phyloP scores from a whole-genome alignment of 2,329 filamentous ascomycete species.

The Metarhizium sp. region DNA sequence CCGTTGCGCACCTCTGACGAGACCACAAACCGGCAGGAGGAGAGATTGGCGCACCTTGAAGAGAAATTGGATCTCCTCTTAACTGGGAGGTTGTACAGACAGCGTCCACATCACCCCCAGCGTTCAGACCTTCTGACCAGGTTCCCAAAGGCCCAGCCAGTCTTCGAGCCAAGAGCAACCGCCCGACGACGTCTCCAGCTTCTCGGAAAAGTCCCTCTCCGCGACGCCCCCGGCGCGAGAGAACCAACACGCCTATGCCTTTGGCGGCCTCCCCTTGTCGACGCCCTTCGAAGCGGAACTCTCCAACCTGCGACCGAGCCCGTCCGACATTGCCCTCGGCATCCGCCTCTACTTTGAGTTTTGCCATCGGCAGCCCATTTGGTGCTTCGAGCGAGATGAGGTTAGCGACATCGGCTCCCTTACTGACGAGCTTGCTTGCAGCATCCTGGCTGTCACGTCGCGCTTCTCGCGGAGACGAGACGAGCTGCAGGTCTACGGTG shows the following conservation, averaged over 20 bases:
- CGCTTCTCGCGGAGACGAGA: conserved; percentile 27
- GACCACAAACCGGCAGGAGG: conserved; percentile 26
- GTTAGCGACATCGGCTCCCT: conserved; percentile 23
- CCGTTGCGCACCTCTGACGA: not conserved
- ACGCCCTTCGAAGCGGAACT: conserved; percentile 18
- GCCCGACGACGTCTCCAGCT: conserved; percentile 20
- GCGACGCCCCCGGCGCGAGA: conserved; percentile 18
- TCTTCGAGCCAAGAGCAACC: conserved; percentile 16
- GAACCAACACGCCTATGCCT: conserved; percentile 8
- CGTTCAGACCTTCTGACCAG: conserved; percentile 18
- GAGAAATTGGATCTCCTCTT: conserved; percentile 42
- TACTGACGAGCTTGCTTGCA: conserved; percentile 31
- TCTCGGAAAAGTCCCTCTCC: conserved; percentile 26
- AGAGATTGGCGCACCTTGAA: conserved; percentile 40
- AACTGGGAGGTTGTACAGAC: conserved; percentile 27
- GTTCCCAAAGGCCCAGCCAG: conserved; percentile 19
- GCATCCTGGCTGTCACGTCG: conserved; percentile 29
- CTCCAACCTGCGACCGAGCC: conserved; percentile 18
- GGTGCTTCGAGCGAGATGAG: conserved; percentile 35
- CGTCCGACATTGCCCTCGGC: conserved; percentile 23
- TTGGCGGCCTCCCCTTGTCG: conserved; percentile 14
- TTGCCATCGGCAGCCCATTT: conserved; percentile 34
- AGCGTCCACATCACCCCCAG: conserved; percentile 5
- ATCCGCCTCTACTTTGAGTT: conserved; percentile 32
- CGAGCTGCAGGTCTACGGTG: conserved; percentile 23